Evolutionary conservation across 108 stramenopile species (phyloP).

Genomic region (Stephanodiscus minutulus): DNA sequence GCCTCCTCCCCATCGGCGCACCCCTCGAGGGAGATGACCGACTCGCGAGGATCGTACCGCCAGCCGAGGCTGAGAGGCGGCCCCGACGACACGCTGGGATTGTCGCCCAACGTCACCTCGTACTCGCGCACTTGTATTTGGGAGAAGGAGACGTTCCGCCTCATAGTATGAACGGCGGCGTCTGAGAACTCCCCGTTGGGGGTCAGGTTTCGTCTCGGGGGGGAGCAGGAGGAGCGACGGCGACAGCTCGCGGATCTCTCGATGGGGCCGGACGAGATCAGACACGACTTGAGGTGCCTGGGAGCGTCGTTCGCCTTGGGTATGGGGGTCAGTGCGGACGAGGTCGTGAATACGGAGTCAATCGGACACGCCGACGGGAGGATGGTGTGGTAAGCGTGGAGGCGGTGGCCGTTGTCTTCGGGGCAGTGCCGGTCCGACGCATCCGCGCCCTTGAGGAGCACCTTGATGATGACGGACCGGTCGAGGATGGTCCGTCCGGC

Average conservation of each 20-base stretch:
- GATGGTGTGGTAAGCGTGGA: no score
- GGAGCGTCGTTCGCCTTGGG: no score
- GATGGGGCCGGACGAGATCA: neutral
- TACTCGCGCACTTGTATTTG: conserved; percentile 57
- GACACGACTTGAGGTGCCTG: neutral
- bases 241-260: neutral
- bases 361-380: no score
- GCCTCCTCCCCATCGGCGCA: neutral
- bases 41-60: conserved; percentile 54
- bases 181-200: conserved; percentile 17
- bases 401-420: no score
- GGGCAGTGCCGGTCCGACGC: no score
- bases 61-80: conserved; percentile 63
- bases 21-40: conserved; percentile 4
- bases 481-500: neutral
- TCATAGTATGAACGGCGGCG: conserved; percentile 8
- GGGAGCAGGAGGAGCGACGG: no score
- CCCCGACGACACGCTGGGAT: conserved; percentile 65
- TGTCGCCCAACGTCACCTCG: conserved; percentile 59
- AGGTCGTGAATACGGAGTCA: conserved; percentile 5
- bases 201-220: neutral
- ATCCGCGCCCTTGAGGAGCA: no score
- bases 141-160: conserved; percentile 58
- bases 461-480: neutral
- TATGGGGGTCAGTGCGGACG: neutral